Evolutionary conservation across 2,329 filamentous ascomycete genomes (phyloP), one percentile per base, ranked within the genome.

Genomic region (Boeremia lycopersici): DNA sequence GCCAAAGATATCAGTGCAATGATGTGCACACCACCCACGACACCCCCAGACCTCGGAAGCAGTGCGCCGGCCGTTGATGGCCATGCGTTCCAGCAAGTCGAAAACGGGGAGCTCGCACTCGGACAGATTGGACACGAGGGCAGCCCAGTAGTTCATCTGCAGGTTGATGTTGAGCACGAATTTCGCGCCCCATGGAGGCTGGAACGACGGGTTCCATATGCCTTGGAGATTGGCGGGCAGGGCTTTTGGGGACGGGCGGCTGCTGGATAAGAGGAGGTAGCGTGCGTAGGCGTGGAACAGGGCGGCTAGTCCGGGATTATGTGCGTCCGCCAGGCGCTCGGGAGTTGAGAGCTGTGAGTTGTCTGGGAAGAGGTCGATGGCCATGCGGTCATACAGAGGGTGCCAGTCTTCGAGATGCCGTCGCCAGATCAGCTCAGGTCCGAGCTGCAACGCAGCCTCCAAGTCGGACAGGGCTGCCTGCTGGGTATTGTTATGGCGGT

Each of bases 121-220:
- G 0, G 70, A 53, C 0, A 71, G 56, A 38, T 68, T 64, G 2
- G 61, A 60, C 1, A 56, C 55, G 9, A 66, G 54, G 1, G 62
- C 64, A 4, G 56, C 74, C 80, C 80, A 83, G 60, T 83, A 83
- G 57, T 82, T 82, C 81, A 83, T 83, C 62, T 83, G 75, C 0
- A 76, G 68, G 36, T 82, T 83, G 63, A 82, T 80, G 56, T 82
- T 81, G 59, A 82, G 79, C 0, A 80, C 82, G 51, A 77, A 81
- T 56, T 79, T 81, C 23, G 72, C 76, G 3, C 79, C 79, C 80
- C 80, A 82, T 0, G 77, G 67, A 6, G 76, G 77, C 9, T 71
- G 61, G 49, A 78, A 78, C 5, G 71, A 55, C 13, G 58, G 50
- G 43, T 79, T 80, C 78, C 77, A 80, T 30, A 81, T 72, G 0